Percentiles rank a stretch among this genome's conserved stretches.
phyloP scores from a whole-genome alignment of 352 stramenopile genomes.

The Phytophthora citrophthora region DNA sequence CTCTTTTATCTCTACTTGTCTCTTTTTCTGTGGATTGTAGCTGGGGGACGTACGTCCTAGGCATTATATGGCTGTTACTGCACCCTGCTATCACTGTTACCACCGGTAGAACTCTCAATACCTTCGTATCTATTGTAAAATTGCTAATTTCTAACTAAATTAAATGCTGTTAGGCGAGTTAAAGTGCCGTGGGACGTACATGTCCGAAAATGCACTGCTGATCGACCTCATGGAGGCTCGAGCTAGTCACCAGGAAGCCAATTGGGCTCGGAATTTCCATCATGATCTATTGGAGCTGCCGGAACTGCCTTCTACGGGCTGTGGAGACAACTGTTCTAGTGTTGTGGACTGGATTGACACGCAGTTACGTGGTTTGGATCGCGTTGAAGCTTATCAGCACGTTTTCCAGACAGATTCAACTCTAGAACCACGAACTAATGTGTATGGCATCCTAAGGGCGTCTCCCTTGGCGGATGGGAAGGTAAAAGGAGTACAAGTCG shows the following conservation, averaged over 20 bases:
- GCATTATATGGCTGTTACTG: slow-evolving; percentile 78
- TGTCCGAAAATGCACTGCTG: slow-evolving; percentile 89
- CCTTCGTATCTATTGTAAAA: neutral
- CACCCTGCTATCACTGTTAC: slow-evolving; percentile 82
- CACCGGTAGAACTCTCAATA: slow-evolving; percentile 44
- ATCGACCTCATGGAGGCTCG: slow-evolving; percentile 73
- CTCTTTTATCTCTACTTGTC: neutral
- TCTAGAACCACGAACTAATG: slow-evolving; percentile 50
- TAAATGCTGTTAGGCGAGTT: slow-evolving; percentile 49
- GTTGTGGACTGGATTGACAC: slow-evolving; percentile 69
- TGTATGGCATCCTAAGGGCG: slow-evolving; percentile 84
- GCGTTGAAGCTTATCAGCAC: slow-evolving; percentile 69
- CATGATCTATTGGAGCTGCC: slow-evolving; percentile 44
- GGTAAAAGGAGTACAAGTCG: slow-evolving; percentile 24
- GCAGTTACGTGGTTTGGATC: slow-evolving; percentile 56
- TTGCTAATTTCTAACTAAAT: neutral
- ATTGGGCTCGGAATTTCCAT: slow-evolving; percentile 41
- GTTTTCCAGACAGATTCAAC: slow-evolving; percentile 36
- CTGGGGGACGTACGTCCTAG: slow-evolving; percentile 72
- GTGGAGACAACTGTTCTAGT: slow-evolving; percentile 48
- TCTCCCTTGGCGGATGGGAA: slow-evolving; percentile 79
- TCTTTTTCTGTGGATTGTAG: slow-evolving; percentile 29
- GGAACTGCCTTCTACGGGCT: slow-evolving; percentile 40
- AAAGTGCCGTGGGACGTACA: slow-evolving; percentile 87
- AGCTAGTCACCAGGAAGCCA: slow-evolving; percentile 45